Evolutionary conservation across 2,329 filamentous ascomycete species (phyloP), one percentile per base, ranked within the genome.

Genomic region (Colletotrichum euphorbiae): DNA sequence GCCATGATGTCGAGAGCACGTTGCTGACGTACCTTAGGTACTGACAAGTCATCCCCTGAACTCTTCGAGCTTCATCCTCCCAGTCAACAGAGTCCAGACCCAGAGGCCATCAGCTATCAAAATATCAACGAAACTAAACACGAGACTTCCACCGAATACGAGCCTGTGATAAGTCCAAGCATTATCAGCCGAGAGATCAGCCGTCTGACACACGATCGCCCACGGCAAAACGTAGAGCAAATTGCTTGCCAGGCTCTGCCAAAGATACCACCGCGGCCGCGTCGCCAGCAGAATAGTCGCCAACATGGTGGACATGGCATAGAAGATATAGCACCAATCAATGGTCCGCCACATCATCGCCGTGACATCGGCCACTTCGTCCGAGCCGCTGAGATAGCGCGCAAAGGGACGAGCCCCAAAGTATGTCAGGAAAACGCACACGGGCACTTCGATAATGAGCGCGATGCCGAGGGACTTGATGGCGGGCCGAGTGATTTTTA

Each of bases 321-420:
- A 93, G 74, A 91, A 87, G 31, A 93, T 84, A 73, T 93, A 93
- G 73, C 90, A 93, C 85, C 85, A 89, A 71, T 89, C 86, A 7
- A 88, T 84, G 0, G 82, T 85, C 62, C 80, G 75, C 80, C 90
- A 92, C 89, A 93, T 93, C 24, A 87, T 83, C 4, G 84, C 84
- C 0, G 88, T 88, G 43, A 93, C 88, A 0, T 78, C 73, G 0
- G 90, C 86, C 0, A 93, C 90, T 0, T 80, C 75, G 0, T 83
- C 78, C 0, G 86, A 89, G 1, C 79, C 81, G 8, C 87, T 89
- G 6, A 93, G 81, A 65, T 88, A 93, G 3, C 77, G 79, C 0
- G 90, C 90, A 72, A 93, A 93, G 0, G 83, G 80, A 8, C 82
- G 76, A 3, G 86, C 86, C 2, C 90, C 90, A 68, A 82, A 84